Evolutionary conservation across 768 basidiomycete genomes (phyloP), one percentile per base, ranked within the genome.

Genomic region (Kwoniella pini): DNA sequence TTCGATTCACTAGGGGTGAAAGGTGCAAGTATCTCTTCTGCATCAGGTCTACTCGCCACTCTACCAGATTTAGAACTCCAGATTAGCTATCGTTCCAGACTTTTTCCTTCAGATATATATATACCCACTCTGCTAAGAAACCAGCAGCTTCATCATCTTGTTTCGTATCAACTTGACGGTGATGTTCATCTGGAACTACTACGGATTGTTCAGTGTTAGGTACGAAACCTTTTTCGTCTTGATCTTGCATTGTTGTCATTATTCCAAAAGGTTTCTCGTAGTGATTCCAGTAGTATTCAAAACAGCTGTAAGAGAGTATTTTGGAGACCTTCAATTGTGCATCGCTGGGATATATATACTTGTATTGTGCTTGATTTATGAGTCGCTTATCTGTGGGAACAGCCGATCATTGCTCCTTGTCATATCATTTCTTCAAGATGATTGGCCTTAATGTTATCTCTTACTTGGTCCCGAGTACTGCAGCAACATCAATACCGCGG

Each of bases 11-110:
- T 38, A 10, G 52, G 39, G 0, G 57, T 60, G 22, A 45, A 58
- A 1, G 56, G 56, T 0, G 63, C 61, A 19, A 71, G 58, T 2
- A 71, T 50, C 28, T 62, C 55, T 4, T 60, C 54, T 15, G 57
- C 67, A 21, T 71, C 67, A 10, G 63, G 53, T 13, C 56, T 51
- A 13, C 17, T 33, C 15, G 69, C 69, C 17, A 70, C 56, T 26
- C 52, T 54, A 26, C 28, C 31, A 17, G n/a, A 9, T 26, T 15
- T 33, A 19, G 10, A 12, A 39, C 1, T 10, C 5, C 40, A 7
- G 11, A 33, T 50, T 24, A 50, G 48, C 30, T 33, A 22, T 5
- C 7, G 10, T 46, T 11, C 24, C 19, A 6, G 26, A 15, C 24
- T 9, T 12, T 5, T 31, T 19, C 5, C 5, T 5, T 26, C 13